These are phyloP conservation scores for Excoecaria agallocha DNA, from an alignment of 345 rosid species.

Conservation along the genomic window DNA sequence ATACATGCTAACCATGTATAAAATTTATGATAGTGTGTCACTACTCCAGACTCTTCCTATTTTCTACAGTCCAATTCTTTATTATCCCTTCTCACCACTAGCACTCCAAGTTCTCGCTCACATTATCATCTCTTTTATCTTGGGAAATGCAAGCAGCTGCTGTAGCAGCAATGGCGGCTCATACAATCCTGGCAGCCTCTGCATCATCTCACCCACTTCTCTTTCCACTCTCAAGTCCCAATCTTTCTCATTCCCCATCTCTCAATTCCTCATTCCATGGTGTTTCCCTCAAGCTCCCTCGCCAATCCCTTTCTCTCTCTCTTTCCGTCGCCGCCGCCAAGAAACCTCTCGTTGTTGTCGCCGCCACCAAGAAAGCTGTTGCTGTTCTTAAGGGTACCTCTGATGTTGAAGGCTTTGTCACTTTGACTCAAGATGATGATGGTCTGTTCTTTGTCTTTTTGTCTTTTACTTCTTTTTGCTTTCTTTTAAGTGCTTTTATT, in stretches of 20 bases:
- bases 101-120: neutral
- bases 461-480: neutral
- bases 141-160: constrained; percentile 32
- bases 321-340: constrained; percentile 30
- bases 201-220: constrained; percentile 27
- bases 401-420: constrained; percentile 78
- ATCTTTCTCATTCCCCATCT: constrained; percentile 36
- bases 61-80: no score
- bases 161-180: constrained; percentile 60
- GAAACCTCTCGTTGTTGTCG: constrained; percentile 50
- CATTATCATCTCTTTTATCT: constrained; percentile 1
- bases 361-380: constrained; percentile 77
- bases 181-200: constrained; percentile 38
- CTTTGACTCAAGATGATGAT: constrained; percentile 67
- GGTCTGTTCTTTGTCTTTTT: constrained; percentile 43
- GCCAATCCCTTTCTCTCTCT: constrained; percentile 35
- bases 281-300: constrained; percentile 48
- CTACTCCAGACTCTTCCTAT: no score
- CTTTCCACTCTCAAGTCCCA: constrained; percentile 20
- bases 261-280: constrained; percentile 54
- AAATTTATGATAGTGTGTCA: no score
- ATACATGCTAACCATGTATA: no score
- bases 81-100: neutral
- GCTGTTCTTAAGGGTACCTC: constrained; percentile 88
- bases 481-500: constrained; percentile 5